Evolutionary conservation across 1,284 basidiomycete genomes (phyloP), one percentile per base, ranked within the genome.

Genomic region (Amylostereum chailletii): DNA sequence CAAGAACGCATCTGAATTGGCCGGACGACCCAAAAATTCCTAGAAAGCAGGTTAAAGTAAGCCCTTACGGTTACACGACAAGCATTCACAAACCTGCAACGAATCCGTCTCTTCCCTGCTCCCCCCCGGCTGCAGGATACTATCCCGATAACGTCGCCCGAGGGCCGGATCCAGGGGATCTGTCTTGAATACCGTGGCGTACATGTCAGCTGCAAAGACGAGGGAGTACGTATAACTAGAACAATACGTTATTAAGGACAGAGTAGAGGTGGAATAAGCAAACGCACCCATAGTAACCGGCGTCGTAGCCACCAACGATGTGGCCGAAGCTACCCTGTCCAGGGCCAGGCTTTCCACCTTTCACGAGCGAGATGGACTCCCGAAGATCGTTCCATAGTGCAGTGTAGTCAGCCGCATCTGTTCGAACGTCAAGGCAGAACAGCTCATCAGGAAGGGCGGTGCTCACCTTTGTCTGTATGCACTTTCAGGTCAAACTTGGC

Each of bases 181-280:
- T 41, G 71, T 67, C 62, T 85, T 83, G 71, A 91, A 91, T n/a
- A 90, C 76, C 4, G 83, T 83, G 42, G 74, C 69, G 64, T 86
- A 90, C 86, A 90, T 90, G 64, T 90, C 86, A 41, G 82, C 75
- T 0, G 85, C 83, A 62, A 87, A 88, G 33, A 87, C 85, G 26
- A 85, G 71, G 5, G 81, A 85, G 56, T 83, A 87, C 2, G 75
- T 81, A 62, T 86, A 84, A 2, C 78, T 78, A 51, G 37, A 42
- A 10, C 38, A 11, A 19, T 19, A 19, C 19, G 10, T 31, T 8
- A 27, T 43, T 19, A 47, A 42, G 10, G 32, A 27, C 38, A 47
- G 31, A 9, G n/a, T 19, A 19, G 19, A 19, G 19, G 19, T 19
- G 19, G 19, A 19, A 19, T 19, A 19, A 19, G 19, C 19, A n/a